Base-by-base conservation (phyloP, 345 rosid genomes). In the Boechera retrofracta region DNA sequence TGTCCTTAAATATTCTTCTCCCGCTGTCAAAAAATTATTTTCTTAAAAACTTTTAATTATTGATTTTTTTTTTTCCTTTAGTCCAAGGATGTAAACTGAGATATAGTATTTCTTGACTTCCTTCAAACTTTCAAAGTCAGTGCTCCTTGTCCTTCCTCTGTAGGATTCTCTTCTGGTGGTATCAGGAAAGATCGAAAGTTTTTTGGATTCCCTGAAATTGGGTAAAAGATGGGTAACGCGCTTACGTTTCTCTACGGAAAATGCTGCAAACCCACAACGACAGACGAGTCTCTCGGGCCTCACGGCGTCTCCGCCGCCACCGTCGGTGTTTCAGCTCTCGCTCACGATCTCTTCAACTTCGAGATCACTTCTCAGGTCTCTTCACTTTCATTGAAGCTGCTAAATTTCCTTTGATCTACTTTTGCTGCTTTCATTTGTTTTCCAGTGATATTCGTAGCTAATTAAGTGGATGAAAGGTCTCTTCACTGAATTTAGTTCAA, bases 271-370 rank as follows among this genome's bases (percentile, higher is more conserved):
- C 91, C 96, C 13, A 67, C 82, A 31, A 75, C 88, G 10, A 24
- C 80, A 5, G 92, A 77, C 5, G 90, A 85, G 61, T 77, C 81
- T 71, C 68, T 57, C 61, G 72, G 77, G 4, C 91, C 94, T 31
- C 89, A 85, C 53, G 88, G 88, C 6, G 87, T 86, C 71, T 84
- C 93, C 57, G 73, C 89, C 5, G 58, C 83, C 28, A 82, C 89
- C 48, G 88, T 66, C 6, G 96, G 94, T 11, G 91, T 92, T 77
- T 91, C 96, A 31, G 94, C 90, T 82, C 88, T 95, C 33, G 93
- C 96, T 69, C 90, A 77, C 24, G 96, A 95, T 83, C 86, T 94
- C 65, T 79, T 83, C 65, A 83, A 85, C 83, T 94, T 92, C 81
- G 96, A 94, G 53, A 86, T 74, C 89, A 91, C 85, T 79, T 92